A percentile compares a stretch with the other conserved stretches of the same genome.
These are phyloP conservation scores for Arachis stenosperma DNA, from an alignment of 306 rosid species.

Conservation along the genomic window DNA sequence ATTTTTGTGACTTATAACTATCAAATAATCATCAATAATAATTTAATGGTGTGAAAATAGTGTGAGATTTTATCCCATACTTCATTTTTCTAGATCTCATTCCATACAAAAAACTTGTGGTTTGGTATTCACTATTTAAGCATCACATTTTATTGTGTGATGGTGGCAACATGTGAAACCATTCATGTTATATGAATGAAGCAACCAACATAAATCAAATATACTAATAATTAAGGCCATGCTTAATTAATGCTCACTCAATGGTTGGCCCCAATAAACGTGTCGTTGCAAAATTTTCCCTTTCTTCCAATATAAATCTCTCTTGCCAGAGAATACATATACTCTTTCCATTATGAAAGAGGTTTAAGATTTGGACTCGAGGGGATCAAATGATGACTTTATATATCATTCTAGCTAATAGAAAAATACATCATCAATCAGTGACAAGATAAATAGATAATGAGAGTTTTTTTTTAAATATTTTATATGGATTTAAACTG, in stretches of 20 bases:
- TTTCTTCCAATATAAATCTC: not conserved
- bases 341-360: not conserved
- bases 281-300: slow-evolving; percentile 39
- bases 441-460: not conserved
- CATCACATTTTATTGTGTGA: not conserved
- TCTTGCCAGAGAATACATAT: not conserved
- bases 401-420: not conserved
- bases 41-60: no score
- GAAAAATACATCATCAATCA: not conserved
- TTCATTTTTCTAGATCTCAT: not conserved
- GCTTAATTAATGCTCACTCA: not conserved
- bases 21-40: no score
- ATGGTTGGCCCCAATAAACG: slow-evolving; percentile 45
- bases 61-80: no score
- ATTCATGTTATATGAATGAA: slow-evolving; percentile 50
- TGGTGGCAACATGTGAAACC: not conserved
- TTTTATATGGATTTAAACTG: no score
- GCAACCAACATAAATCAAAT: slow-evolving; percentile 43
- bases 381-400: not conserved
- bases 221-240: no score
- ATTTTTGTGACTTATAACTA: no score
- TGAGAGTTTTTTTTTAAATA: not conserved
- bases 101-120: slow-evolving; percentile 16
- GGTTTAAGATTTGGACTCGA: not conserved
- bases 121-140: not conserved